phyloP scores from a whole-genome alignment of 2,329 filamentous ascomycete species.

The Colletotrichum musicola region DNA sequence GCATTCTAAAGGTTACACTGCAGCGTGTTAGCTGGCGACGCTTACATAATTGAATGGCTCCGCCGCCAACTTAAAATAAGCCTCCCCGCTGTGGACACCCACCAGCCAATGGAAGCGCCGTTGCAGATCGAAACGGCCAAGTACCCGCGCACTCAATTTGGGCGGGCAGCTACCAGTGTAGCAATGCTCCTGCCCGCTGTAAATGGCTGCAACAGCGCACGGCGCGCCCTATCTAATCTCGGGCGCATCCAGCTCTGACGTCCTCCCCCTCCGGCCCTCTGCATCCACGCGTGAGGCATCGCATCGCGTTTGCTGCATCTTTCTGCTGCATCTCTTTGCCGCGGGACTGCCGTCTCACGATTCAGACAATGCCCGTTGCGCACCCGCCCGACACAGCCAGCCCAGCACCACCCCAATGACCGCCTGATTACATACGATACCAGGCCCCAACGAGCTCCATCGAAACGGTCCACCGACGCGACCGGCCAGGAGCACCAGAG shows the following conservation, averaged over 20 bases:
- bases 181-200: slow-evolving; percentile 15
- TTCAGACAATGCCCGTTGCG: slow-evolving; percentile 21
- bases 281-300: neutral
- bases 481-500: slow-evolving; percentile 2
- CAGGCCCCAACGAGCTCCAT: slow-evolving; percentile 10
- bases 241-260: slow-evolving; percentile 22
- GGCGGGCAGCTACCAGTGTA: slow-evolving; percentile 3
- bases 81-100: slow-evolving; percentile 13
- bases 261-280: neutral
- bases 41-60: no score
- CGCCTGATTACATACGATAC: slow-evolving; percentile 3
- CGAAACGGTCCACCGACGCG: slow-evolving; percentile 30
- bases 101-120: slow-evolving; percentile 6
- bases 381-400: neutral
- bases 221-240: slow-evolving; percentile 23
- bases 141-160: neutral
- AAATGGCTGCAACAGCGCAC: slow-evolving; percentile 7
- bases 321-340: neutral
- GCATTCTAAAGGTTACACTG: no score
- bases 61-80: neutral
- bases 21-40: no score
- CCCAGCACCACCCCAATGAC: slow-evolving; percentile 8
- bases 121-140: slow-evolving; percentile 17
- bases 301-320: neutral
- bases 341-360: neutral